A percentile compares a stretch with the other conserved stretches of the same genome.
These are phyloP conservation scores for Cordyceps javanica DNA, from an alignment of 2,329 filamentous ascomycete species.

Conservation along the genomic window DNA sequence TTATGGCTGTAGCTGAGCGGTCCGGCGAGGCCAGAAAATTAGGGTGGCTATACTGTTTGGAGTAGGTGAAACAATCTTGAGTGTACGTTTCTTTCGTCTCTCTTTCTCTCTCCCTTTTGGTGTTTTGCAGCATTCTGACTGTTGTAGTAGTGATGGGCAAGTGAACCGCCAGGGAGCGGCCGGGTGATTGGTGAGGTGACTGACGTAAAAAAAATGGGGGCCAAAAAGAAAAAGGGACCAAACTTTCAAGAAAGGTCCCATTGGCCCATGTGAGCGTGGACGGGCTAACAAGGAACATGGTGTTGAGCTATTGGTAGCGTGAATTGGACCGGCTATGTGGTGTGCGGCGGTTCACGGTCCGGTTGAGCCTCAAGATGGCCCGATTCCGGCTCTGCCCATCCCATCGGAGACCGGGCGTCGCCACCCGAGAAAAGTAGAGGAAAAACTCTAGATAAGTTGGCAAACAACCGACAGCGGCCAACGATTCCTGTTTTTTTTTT, in stretches of 20 bases:
- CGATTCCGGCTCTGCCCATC: conserved; percentile 2
- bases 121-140: too few relatives aligned
- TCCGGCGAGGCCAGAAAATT: conserved; percentile 1
- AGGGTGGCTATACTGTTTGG: not conserved
- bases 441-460: not conserved
- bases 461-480: not conserved
- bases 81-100: too few relatives aligned
- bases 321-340: not conserved
- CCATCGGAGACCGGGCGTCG: not conserved
- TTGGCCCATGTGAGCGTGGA: too few relatives aligned
- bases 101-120: too few relatives aligned
- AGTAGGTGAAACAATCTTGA: not conserved
- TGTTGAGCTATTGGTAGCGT: too few relatives aligned
- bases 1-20: conserved; percentile 4
- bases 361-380: not conserved
- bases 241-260: too few relatives aligned
- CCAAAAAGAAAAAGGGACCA: too few relatives aligned
- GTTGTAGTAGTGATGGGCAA: not conserved
- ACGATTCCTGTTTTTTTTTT: too few relatives aligned
- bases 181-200: not conserved
- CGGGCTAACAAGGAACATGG: too few relatives aligned
- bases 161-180: not conserved
- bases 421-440: too few relatives aligned
- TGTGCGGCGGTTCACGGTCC: not conserved
- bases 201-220: too few relatives aligned